Base-by-base conservation (phyloP, 371 early-diverging fungal genomes). In the Choanephora cucurbitarum region DNA sequence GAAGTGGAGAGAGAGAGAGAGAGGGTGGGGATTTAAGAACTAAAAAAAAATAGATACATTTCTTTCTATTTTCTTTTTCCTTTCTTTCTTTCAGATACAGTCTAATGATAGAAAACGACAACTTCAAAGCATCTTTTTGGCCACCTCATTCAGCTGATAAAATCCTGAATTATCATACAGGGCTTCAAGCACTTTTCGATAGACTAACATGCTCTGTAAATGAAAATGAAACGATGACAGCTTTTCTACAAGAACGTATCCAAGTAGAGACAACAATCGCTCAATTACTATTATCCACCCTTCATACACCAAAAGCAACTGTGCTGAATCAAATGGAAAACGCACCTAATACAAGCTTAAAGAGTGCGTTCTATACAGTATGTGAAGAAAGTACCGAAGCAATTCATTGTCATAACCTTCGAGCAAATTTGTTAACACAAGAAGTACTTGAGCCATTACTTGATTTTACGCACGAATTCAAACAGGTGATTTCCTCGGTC, bases 381-480 rank as follows among this genome's bases (percentile, higher is more conserved):
- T 43, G 46, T 11, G 5, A 21, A 1, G 64, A 63, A 19, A 44
- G 45, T 3, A 22, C 28, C 13, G 64, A 63, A 24, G 32, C 58
- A 8, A 54, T 54, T 5, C 58, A 50, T 32, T 37, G 45, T 5
- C 55, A 58, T 44, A 53, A 49, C 8, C 23, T 58, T 3, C 39
- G 64, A 32, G 58, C 58, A 0, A 42, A 42, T 19, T 13, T 53
- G 5, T 28, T 63, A 1, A 18, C 43, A 13, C 58, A 58, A 21
- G 58, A 63, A 14, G 58, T 55, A 0, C 23, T 58, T 19, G 50
- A 39, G 6, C 64, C 64, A 19, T 31, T 63, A 5, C 19, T 13
- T 0, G 39, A 37, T 18, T 63, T 63, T 24, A 41, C 50, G 8
- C 17, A 19, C 0, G 9, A 24, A 15, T 57, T 62, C 33, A 11